Percentiles rank a stretch among this genome's conserved stretches.
Evolutionary conservation across 2,329 filamentous ascomycete genomes (phyloP).

Genomic region (Chlorencoelia australis): DNA sequence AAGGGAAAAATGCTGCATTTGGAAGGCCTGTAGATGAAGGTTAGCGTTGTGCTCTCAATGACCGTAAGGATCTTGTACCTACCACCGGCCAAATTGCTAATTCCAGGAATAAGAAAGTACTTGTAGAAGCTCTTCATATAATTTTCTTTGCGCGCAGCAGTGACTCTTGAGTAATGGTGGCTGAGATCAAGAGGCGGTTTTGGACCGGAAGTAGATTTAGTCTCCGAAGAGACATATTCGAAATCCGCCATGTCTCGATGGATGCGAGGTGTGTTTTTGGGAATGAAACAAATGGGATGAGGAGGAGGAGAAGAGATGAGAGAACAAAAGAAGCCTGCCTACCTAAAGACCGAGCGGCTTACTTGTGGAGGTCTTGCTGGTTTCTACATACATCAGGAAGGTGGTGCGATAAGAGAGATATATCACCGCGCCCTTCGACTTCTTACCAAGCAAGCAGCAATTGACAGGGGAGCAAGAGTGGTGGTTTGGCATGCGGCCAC

Average conservation of each 20-base stretch:
- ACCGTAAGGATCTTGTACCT: conserved; percentile 20
- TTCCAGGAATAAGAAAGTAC: conserved; percentile 60
- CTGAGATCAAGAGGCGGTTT: conserved; percentile 59
- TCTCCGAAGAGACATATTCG: conserved; percentile 16
- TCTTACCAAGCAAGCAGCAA: too few relatives aligned
- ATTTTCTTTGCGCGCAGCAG: conserved; percentile 54
- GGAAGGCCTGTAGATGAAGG: conserved; percentile 49
- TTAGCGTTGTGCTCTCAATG: conserved; percentile 8
- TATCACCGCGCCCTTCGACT: too few relatives aligned
- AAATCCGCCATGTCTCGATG: conserved; percentile 19
- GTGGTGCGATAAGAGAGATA: too few relatives aligned
- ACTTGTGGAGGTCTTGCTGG: too few relatives aligned
- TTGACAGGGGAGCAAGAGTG: too few relatives aligned
- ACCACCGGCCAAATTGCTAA: conserved; percentile 54
- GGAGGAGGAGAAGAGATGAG: too few relatives aligned
- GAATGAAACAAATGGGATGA: too few relatives aligned
- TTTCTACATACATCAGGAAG: too few relatives aligned
- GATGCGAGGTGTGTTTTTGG: background rate
- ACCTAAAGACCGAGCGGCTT: too few relatives aligned
- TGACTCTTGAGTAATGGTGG: conserved; percentile 65
- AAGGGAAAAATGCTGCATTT: conserved; percentile 75
- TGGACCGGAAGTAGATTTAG: conserved; percentile 5
- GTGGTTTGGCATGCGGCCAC: too few relatives aligned
- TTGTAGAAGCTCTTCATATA: conserved; percentile 76
- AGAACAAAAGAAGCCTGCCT: too few relatives aligned